Conservation (phyloP, 2,329 filamentous ascomycete species). For the Neopestalotiopsis sp. region DNA sequence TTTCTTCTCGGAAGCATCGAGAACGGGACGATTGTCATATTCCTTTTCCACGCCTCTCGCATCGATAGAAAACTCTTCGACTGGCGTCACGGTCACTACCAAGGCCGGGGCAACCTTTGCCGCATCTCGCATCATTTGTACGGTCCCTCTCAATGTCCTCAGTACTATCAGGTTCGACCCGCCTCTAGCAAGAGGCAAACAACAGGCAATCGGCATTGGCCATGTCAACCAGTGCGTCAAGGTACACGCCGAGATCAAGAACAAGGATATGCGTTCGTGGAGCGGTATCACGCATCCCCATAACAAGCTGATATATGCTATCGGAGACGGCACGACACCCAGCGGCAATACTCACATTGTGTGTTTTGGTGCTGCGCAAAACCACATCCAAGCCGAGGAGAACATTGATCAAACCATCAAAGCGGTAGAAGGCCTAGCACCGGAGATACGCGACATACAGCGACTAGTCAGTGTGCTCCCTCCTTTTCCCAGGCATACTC, state of each 20-base stretch:
- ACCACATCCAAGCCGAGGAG: constrained; percentile 13
- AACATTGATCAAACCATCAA: not conserved
- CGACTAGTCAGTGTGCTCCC: not conserved
- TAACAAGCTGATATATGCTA: constrained; percentile 41
- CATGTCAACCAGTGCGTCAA: constrained; percentile 44
- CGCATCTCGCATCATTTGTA: constrained; percentile 35
- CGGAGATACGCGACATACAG: constrained; percentile 5
- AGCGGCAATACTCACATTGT: constrained; percentile 43
- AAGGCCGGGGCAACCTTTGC: constrained; percentile 29
- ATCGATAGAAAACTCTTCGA: constrained; percentile 24
- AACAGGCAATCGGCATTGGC: constrained; percentile 32
- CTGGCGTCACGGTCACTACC: constrained; percentile 33
- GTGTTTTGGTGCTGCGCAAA: constrained; percentile 11
- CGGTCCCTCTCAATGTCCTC: constrained; percentile 42
- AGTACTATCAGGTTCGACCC: constrained; percentile 38
- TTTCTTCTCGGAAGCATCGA: constrained; percentile 34
- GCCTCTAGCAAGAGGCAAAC: constrained; percentile 33
- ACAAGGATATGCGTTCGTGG: constrained; percentile 42
- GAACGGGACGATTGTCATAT: constrained; percentile 30
- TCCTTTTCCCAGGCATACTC: not conserved
- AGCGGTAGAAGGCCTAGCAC: constrained; percentile 6
- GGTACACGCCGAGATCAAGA: constrained; percentile 42
- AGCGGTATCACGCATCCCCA: constrained; percentile 42
- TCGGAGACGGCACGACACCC: constrained; percentile 41
- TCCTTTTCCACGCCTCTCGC: constrained; percentile 31